A percentile compares a stretch with the other conserved stretches of the same genome.
Conservation (phyloP, 1,139 yeast species). For the Protomyces lactucae-debilis region DNA sequence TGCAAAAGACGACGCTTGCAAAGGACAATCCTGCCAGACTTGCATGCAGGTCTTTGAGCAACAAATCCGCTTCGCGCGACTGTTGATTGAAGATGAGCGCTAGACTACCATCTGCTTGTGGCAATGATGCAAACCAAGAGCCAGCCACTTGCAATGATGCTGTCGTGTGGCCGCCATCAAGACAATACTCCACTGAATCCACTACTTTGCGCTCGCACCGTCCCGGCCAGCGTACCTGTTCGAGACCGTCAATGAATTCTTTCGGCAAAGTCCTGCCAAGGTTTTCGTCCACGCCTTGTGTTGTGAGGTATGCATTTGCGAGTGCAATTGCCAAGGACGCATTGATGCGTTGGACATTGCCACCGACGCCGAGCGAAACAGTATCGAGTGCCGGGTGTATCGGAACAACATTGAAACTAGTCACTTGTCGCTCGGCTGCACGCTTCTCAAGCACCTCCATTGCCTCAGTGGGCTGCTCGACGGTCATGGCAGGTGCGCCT, state of each 20-base stretch:
- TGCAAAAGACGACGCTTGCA: constrained; percentile 76
- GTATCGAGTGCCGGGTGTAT: constrained; percentile 39
- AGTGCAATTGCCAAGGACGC: constrained; percentile 85
- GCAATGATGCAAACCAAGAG: constrained; percentile 61
- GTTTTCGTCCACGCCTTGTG: constrained; percentile 44
- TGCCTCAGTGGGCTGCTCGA: constrained; percentile 54
- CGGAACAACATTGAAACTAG: constrained; percentile 4
- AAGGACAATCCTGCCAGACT: constrained; percentile 41
- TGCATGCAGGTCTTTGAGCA: constrained; percentile 52
- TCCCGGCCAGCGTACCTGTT: constrained; percentile 81
- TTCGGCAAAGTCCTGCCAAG: constrained; percentile 47
- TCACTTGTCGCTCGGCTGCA: constrained; percentile 60
- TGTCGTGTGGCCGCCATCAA: constrained; percentile 94
- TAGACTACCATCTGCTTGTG: constrained; percentile 35
- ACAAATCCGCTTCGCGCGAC: constrained; percentile 71
- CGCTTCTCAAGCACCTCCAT: constrained; percentile 50
- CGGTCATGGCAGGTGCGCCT: constrained; percentile 62
- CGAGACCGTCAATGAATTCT: constrained; percentile 60
- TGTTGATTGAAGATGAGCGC: constrained; percentile 87
- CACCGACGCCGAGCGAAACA: constrained; percentile 77
- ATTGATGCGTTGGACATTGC: constrained; percentile 76
- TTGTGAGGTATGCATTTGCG: constrained; percentile 57
- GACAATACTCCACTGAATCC: constrained; percentile 60
- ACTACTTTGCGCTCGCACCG: constrained; percentile 71
- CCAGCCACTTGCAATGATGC: constrained; percentile 81